A percentile compares a stretch with the other conserved stretches of the same genome.
phyloP scores from a whole-genome alignment of 352 stramenopile species.

The Phytophthora pisi region DNA sequence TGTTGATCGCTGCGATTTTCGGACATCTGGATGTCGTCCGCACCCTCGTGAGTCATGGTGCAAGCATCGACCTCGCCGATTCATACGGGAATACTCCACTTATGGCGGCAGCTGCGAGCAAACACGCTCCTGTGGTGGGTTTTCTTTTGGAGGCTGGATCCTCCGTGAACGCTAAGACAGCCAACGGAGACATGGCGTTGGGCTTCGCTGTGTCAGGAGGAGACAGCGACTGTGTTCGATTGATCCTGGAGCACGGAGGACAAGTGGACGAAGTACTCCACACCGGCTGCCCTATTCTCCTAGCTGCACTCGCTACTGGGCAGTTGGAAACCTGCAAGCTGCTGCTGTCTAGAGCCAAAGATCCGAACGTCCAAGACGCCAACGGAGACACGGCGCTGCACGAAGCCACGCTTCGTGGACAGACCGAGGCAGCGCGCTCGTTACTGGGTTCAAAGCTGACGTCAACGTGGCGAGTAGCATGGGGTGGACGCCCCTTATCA shows the following conservation, averaged over 20 bases:
- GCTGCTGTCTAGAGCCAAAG: neutral
- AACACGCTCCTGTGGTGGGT: neutral
- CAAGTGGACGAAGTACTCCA: slow-evolving; percentile 1
- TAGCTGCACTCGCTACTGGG: neutral
- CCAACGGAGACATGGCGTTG: slow-evolving; percentile 5
- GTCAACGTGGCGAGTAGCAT: slow-evolving; percentile 1
- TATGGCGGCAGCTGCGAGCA: slow-evolving; percentile 6
- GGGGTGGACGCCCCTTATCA: slow-evolving; percentile 13
- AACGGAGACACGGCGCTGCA: slow-evolving; percentile 11
- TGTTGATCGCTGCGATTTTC: slow-evolving; percentile 7
- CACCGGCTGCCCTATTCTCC: slow-evolving; percentile 10
- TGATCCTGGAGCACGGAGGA: slow-evolving; percentile 15
- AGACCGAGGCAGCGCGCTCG: slow-evolving; percentile 1
- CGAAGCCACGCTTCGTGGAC: neutral
- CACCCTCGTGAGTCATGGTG: slow-evolving; percentile 6
- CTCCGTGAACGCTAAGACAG: neutral
- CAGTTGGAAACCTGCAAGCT: slow-evolving; percentile 7
- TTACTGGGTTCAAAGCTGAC: neutral
- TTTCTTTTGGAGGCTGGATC: slow-evolving; percentile 12
- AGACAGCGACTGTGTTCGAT: neutral
- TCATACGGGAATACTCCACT: slow-evolving; percentile 7
- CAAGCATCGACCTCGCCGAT: slow-evolving; percentile 6
- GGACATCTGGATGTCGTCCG: slow-evolving; percentile 3
- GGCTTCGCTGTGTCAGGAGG: neutral
- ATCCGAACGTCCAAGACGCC: neutral